These are phyloP conservation scores for Tetrahymena thermophila DNA, from an alignment of 73 alveolate genomes.

Conservation along the genomic window DNA sequence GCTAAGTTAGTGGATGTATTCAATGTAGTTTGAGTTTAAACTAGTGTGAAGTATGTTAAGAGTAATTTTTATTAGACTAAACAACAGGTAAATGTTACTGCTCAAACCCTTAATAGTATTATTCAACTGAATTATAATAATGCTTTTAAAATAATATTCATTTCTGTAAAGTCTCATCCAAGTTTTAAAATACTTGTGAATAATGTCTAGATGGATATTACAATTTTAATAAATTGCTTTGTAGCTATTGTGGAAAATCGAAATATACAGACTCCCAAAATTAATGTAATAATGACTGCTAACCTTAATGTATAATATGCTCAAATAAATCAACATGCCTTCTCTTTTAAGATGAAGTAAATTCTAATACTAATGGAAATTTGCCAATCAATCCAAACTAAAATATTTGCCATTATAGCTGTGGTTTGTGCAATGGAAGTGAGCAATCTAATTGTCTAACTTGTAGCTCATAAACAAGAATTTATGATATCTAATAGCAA, in stretches of 20 bases:
- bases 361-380: neutral
- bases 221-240: neutral
- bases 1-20: neutral
- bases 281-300: neutral
- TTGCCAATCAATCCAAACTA: neutral
- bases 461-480: neutral
- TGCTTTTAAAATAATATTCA: neutral
- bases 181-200: neutral
- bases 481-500: neutral
- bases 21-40: neutral
- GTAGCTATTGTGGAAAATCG: neutral
- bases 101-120: neutral
- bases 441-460: neutral
- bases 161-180: neutral
- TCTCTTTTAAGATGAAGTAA: neutral
- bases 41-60: neutral
- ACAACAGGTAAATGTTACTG: neutral
- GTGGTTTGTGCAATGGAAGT: neutral
- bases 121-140: neutral
- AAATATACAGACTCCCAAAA: neutral
- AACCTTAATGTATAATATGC: neutral
- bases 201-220: neutral
- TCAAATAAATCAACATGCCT: neutral
- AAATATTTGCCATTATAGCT: neutral
- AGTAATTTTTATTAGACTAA: neutral